Base-by-base conservation (phyloP, 192 early-diverging fungal genomes). In the Coemansia sp. region DNA sequence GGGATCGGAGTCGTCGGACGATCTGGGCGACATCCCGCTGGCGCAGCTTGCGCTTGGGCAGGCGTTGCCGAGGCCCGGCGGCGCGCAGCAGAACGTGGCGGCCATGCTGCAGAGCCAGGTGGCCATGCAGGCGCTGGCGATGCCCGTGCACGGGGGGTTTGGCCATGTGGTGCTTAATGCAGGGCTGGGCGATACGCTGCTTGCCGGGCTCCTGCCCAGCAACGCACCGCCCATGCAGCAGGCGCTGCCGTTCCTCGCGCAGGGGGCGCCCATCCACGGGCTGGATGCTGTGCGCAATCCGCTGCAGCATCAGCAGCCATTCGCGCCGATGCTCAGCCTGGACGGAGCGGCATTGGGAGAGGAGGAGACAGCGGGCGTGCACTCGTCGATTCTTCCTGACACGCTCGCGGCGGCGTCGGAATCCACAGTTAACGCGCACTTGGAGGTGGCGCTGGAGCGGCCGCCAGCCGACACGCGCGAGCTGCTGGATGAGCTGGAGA, bases 11-110 rank as follows among this genome's bases (percentile, higher is more conserved):
- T 80, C 78, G 2, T 80, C 78, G 0, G 73, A 74, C 36, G 78
- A 80, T 3, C 72, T 80, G 78, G 78, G 78, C 56, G 78, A 80
- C 44, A 75, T 80, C 21, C 78, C 78, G 11, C 27, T 80, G 50
- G 78, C 78, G 9, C 78, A 80, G n/a, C 51, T 80, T 24, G 69
- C 73, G 2, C 63, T 75, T 27, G 54, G 54, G 6, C 54, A 57
- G 31, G 6, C 33, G 1, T 6, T 35, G 54, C 13, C 54, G 10
- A 13, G 31, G 6, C 11, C 31, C 4, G 54, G n/a, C n/a, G 16
- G 14, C 4, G 24, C 24, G 24, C 54, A 33, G 29, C 53, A 57
- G 54, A 57, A 57, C n/a, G 31, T 57, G 3, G 16, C 54, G 0
- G 14, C 54, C 2, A n/a, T 57, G 54, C 31, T 57, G 54, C 54